Evolutionary conservation across 1,284 basidiomycete species (phyloP).

Genomic region (Porogramme epimiltina): DNA sequence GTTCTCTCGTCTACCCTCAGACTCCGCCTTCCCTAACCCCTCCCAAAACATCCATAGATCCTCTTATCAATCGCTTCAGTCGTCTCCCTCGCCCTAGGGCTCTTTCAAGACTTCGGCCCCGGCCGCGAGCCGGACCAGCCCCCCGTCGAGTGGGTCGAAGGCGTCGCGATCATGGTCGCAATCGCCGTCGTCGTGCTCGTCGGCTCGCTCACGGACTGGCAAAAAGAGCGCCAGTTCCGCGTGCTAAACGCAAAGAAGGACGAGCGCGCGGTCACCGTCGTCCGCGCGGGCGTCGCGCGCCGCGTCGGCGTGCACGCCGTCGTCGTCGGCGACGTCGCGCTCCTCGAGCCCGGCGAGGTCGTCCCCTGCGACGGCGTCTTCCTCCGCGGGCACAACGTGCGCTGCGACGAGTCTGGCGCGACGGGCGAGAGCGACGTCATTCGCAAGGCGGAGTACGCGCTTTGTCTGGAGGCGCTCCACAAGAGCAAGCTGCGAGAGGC

Average conservation of each 20-base stretch:
- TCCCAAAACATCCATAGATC: conserved; percentile 51
- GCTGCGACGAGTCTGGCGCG: conserved; percentile 95
- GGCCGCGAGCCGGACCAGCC: conserved; percentile 58
- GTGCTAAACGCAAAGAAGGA: conserved; percentile 94
- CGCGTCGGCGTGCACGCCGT: conserved; percentile 88
- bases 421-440: conserved; percentile 97
- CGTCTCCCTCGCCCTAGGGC: conserved; percentile 90
- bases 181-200: conserved; percentile 84
- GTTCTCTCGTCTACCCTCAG: conserved; percentile 30
- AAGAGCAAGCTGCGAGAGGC: conserved; percentile 17
- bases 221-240: conserved; percentile 97
- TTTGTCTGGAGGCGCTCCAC: conserved; percentile 56
- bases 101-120: conserved; percentile 92
- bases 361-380: conserved; percentile 96
- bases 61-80: conserved; percentile 90
- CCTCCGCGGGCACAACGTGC: conserved; percentile 91
- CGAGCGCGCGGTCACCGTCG: conserved; percentile 90
- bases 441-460: conserved; percentile 82
- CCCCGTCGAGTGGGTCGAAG: conserved; percentile 97
- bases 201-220: conserved; percentile 92
- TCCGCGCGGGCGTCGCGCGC: conserved; percentile 81
- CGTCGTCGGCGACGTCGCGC: conserved; percentile 91
- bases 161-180: conserved; percentile 94
- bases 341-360: conserved; percentile 95
- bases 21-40: not conserved